Conservation (phyloP, 2,329 filamentous ascomycete genomes). For the Arthrobotrys conoides region DNA sequence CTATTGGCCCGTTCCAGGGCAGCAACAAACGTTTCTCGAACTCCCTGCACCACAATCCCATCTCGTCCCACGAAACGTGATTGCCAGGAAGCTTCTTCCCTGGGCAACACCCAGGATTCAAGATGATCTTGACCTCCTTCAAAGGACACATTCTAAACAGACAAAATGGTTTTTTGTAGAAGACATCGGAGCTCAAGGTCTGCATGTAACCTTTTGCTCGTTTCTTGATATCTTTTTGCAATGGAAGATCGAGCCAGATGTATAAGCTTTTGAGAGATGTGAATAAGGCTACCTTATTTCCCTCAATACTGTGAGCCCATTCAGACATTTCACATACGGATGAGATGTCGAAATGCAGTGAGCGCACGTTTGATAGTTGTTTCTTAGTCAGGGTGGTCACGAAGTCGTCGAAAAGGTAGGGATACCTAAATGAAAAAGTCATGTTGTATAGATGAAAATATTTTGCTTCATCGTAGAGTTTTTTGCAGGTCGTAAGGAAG, state of each 20-base stretch:
- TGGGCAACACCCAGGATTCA: constrained; percentile 30
- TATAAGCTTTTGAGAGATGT: background rate
- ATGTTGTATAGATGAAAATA: background rate
- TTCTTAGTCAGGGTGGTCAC: background rate
- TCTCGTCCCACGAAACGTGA: constrained; percentile 25
- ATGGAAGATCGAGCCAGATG: constrained; percentile 36
- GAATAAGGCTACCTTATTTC: background rate
- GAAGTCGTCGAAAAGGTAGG: constrained; percentile 32
- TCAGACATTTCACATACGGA: constrained; percentile 6
- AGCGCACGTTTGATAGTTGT: constrained; percentile 24
- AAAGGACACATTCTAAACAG: constrained; percentile 43
- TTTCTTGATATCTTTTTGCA: background rate
- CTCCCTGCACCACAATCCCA: constrained; percentile 18
- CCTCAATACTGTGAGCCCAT: constrained; percentile 27
- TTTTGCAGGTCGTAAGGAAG: constrained; percentile 30
- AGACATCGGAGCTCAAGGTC: constrained; percentile 25
- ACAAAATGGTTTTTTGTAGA: constrained; percentile 35
- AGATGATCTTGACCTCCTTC: constrained; percentile 23
- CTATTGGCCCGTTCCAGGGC: constrained; percentile 33
- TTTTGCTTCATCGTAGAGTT: constrained; percentile 22
- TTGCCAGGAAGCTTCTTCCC: background rate
- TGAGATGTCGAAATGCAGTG: constrained; percentile 28
- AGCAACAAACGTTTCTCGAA: constrained; percentile 26
- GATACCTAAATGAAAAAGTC: constrained; percentile 25
- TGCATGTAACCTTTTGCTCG: constrained; percentile 25